Base-by-base conservation (phyloP, 2,329 filamentous ascomycete species). In the Stemphylium beticola region DNA sequence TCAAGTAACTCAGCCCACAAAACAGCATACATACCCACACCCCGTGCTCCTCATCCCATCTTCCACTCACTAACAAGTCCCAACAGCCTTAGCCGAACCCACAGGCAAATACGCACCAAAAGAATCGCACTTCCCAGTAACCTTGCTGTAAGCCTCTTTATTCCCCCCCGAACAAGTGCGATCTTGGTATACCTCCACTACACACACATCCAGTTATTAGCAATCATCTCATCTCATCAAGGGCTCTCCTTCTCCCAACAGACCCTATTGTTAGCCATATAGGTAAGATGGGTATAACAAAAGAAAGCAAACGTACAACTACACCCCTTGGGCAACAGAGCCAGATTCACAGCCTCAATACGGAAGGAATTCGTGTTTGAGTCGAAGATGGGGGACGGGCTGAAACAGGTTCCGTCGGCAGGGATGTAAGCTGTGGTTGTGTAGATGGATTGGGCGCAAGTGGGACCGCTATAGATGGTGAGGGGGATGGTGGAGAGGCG, bases 361-460 rank as follows among this genome's bases (percentile, higher is more conserved):
- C 24, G n/a, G 7, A 43, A 55, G 9, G 47, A 53, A 29, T 58
- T 50, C 8, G 60, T 61, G 45, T 60, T 58, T n/a, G 54, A 56
- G 41, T 51, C 58, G 20, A 60, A 37, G 32, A 64, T 58, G 8
- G 60, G 55, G 6, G 57, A 56, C 24, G 58, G 56, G 10, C 33
- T 14, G 51, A 57, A 59, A 47, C 62, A 66, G 39, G 22, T 22
- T 17, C 56, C 58, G 37, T 65, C 58, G 3, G 60, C 50, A 32
- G 58, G 60, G 15, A 65, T 48, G 33, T 45, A 52, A 26, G 57
- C 48, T 22, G 56, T 60, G 22, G 57, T 56, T 17, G 60, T 32
- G 52, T 15, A 14, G 10, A 10, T 44, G 29, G 48, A 36, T 22
- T 38, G 14, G 24, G 59, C 59, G 49, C 64, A 62, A 14, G 52